These are phyloP conservation scores for Zarea fungicola DNA, from an alignment of 2,329 filamentous ascomycete species.

Conservation along the genomic window DNA sequence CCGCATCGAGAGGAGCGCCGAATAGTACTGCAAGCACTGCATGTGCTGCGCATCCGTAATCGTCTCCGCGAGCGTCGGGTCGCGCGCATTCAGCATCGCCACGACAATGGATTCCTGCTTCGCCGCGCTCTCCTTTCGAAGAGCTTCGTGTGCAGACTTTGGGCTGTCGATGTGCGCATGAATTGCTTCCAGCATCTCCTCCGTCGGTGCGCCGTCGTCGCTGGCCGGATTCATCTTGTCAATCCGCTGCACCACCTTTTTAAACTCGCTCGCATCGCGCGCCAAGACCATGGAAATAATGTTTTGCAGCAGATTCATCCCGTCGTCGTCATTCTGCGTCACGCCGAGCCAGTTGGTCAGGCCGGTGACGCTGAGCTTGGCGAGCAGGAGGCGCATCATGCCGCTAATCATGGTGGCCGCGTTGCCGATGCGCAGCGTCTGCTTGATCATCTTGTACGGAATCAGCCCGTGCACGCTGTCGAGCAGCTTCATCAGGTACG, in stretches of 20 bases:
- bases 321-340: constrained; percentile 65
- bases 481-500: constrained; percentile 65
- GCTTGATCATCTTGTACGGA: constrained; percentile 66
- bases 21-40: constrained; percentile 64
- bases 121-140: constrained; percentile 50
- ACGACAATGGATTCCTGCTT: constrained; percentile 56
- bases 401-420: constrained; percentile 76
- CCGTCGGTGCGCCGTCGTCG: constrained; percentile 47
- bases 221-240: constrained; percentile 44
- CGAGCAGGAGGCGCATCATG: constrained; percentile 65
- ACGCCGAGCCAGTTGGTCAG: constrained; percentile 76
- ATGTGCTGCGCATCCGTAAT: constrained; percentile 57
- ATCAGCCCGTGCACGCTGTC: constrained; percentile 65
- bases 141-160: constrained; percentile 52
- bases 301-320: constrained; percentile 74
- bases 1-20: constrained; percentile 62
- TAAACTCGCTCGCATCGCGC: constrained; percentile 69
- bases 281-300: constrained; percentile 69
- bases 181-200: constrained; percentile 57
- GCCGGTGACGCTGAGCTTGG: constrained; percentile 70
- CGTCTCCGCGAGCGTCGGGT: constrained; percentile 38
- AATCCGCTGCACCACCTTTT: constrained; percentile 58
- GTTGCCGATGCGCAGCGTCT: constrained; percentile 71
- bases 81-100: constrained; percentile 55
- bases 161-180: constrained; percentile 50